Percentiles rank a stretch among this genome's conserved stretches.
These are phyloP conservation scores for Clathrus columnatus DNA, from an alignment of 768 basidiomycete species.

Conservation along the genomic window DNA sequence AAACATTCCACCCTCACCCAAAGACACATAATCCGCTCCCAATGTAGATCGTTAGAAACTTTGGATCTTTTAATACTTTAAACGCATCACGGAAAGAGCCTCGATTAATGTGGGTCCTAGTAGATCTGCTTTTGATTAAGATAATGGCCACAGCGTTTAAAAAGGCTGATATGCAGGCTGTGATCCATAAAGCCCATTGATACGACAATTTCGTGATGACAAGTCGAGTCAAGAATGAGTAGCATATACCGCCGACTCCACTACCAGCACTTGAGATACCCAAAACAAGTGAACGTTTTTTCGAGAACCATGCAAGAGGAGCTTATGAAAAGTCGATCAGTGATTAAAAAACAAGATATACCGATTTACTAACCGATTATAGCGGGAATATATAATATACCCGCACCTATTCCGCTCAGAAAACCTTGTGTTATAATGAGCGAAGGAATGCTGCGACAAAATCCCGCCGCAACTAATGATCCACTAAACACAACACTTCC, in stretches of 20 bases:
- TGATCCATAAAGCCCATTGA: neutral
- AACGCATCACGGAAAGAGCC: neutral
- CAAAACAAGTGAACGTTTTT: neutral
- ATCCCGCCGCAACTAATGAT: neutral
- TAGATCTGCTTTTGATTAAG: neutral
- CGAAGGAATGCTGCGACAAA: neutral
- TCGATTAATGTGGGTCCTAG: neutral
- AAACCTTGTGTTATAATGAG: neutral
- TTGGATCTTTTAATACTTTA: constrained; percentile 1
- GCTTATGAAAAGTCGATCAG: neutral
- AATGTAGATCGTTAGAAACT: neutral
- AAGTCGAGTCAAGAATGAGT: neutral
- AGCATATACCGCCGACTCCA: neutral
- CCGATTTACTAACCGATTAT: neutral
- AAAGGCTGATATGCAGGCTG: neutral
- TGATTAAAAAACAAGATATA: too few relatives aligned
- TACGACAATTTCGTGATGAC: neutral
- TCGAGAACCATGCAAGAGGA: neutral
- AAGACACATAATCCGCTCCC: neutral
- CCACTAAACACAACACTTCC: neutral
- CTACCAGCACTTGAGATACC: neutral
- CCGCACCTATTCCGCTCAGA: neutral
- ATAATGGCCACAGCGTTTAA: neutral
- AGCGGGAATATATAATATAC: neutral
- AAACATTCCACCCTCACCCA: neutral